These are phyloP conservation scores for Candida maris DNA, from an alignment of 805 yeast species.

Conservation along the genomic window DNA sequence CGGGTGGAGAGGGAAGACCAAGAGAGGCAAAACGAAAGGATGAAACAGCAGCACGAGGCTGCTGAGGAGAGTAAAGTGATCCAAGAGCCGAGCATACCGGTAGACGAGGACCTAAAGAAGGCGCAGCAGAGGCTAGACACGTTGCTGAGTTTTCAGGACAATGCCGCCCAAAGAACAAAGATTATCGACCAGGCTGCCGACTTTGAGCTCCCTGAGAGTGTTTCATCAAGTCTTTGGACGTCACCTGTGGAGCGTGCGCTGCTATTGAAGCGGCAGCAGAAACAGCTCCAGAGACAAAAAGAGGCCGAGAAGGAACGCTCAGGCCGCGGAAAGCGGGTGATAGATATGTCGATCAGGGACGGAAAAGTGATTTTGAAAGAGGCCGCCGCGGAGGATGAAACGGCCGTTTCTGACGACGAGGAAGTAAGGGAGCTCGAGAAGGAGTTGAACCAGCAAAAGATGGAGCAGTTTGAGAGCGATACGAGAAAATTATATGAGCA, in stretches of 20 bases:
- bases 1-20: conserved; percentile 49
- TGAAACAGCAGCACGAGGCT: conserved; percentile 37
- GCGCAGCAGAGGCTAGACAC: conserved; percentile 77
- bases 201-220: conserved; percentile 54
- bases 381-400: conserved; percentile 26
- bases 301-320: conserved; percentile 51
- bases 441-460: conserved; percentile 35
- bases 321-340: conserved; percentile 72
- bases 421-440: conserved; percentile 33
- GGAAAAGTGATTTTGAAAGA: conserved; percentile 75
- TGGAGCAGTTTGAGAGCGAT: conserved; percentile 29
- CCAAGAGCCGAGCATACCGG: conserved; percentile 40
- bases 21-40: conserved; percentile 33
- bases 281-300: conserved; percentile 61
- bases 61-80: conserved; percentile 41
- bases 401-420: conserved; percentile 32
- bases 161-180: conserved; percentile 84
- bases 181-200: conserved; percentile 94
- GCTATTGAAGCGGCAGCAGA: conserved; percentile 82
- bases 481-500: conserved; percentile 53
- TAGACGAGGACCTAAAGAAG: conserved; percentile 55
- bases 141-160: conserved; percentile 73
- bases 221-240: conserved; percentile 68
- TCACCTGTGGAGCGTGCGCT: conserved; percentile 83
- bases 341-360: conserved; percentile 74